Evolutionary conservation across 1,284 basidiomycete genomes (phyloP).

Genomic region (Stygiomarasmius scandens): DNA sequence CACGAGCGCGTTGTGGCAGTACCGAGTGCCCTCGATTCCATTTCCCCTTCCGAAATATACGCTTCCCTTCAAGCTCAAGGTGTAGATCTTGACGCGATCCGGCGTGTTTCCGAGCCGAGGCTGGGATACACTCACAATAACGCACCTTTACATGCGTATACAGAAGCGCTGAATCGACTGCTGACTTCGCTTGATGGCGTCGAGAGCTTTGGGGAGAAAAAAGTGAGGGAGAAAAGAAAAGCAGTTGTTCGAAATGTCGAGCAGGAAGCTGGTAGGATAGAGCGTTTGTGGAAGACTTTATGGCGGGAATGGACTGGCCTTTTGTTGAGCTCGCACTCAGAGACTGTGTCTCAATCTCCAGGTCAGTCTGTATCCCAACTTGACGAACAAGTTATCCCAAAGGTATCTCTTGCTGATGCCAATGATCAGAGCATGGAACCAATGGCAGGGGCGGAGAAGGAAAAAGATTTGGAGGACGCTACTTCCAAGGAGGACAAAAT

Average conservation of each 20-base stretch:
- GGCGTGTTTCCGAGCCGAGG: conserved; percentile 26
- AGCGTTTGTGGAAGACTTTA: neutral
- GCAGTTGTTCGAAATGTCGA: conserved; percentile 66
- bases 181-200: conserved; percentile 68
- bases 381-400: too few relatives aligned
- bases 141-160: conserved; percentile 49
- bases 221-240: conserved; percentile 60
- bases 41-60: neutral
- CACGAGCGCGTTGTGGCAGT: conserved; percentile 26
- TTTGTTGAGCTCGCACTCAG: too few relatives aligned
- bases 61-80: conserved; percentile 4
- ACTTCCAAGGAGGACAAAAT: too few relatives aligned
- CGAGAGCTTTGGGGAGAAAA: conserved; percentile 61
- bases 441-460: too few relatives aligned
- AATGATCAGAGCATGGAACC: too few relatives aligned
- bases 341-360: too few relatives aligned
- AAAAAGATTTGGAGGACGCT: too few relatives aligned
- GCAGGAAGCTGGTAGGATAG: conserved; percentile 35
- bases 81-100: neutral
- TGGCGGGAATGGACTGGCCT: too few relatives aligned
- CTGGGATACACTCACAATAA: conserved; percentile 55
- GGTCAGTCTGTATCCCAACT: too few relatives aligned
- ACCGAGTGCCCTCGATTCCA: neutral
- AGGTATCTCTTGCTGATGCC: too few relatives aligned
- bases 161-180: conserved; percentile 55